phyloP scores from a whole-genome alignment of 2,329 filamentous ascomycete species.

The Boeremia lycopersici region DNA sequence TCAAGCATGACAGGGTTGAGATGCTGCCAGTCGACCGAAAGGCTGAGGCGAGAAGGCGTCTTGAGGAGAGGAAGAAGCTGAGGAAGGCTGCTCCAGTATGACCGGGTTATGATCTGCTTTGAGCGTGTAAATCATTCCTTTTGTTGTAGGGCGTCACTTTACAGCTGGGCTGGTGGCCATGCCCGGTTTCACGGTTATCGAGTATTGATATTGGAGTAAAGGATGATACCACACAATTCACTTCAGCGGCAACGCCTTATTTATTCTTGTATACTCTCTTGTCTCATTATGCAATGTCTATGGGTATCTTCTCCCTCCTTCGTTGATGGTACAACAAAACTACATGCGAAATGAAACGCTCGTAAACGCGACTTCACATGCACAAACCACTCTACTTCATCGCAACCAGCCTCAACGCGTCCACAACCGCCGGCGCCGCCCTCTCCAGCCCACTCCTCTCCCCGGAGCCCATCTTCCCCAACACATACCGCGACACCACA shows the following conservation, averaged over 20 bases:
- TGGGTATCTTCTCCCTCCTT: neutral
- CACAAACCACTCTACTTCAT: slow-evolving; percentile 33
- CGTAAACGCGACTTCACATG: neutral
- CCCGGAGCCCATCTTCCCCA: slow-evolving; percentile 65
- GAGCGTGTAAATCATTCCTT: neutral
- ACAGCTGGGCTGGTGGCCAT: neutral
- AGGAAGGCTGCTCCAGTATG: slow-evolving; percentile 25
- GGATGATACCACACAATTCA: slow-evolving; percentile 30
- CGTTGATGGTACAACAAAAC: neutral
- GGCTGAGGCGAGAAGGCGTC: slow-evolving; percentile 32
- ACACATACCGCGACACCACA: slow-evolving; percentile 77
- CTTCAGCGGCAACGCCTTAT: neutral
- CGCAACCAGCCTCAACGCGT: slow-evolving; percentile 59
- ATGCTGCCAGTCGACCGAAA: slow-evolving; percentile 32
- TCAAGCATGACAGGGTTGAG: slow-evolving; percentile 27
- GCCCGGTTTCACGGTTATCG: neutral
- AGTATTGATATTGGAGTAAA: slow-evolving; percentile 22
- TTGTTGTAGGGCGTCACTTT: neutral
- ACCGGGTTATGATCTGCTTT: neutral
- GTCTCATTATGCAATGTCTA: neutral
- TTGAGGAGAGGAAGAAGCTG: slow-evolving; percentile 36
- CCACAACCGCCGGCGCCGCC: slow-evolving; percentile 56
- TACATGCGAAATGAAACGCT: neutral
- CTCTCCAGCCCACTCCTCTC: slow-evolving; percentile 54
- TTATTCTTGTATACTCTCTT: neutral